phyloP scores from a whole-genome alignment of 257 asterid species.

The Solanum okadae region DNA sequence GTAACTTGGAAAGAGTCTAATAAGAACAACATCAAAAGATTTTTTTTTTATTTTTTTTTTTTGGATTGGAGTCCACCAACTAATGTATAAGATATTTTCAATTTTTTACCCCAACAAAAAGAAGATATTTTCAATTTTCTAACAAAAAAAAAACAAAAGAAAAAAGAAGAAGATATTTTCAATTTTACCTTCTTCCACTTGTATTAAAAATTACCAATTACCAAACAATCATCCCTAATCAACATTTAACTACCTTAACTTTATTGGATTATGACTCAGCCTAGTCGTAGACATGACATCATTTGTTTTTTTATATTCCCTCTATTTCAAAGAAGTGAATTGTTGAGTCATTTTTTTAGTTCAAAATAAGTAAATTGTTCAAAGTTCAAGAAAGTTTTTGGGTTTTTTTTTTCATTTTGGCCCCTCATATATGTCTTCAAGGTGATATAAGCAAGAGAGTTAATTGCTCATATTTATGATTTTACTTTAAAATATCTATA shows the following conservation, averaged over 20 bases:
- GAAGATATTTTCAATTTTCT: background rate
- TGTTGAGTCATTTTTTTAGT: too few species aligned
- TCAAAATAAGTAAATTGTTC: too few species aligned
- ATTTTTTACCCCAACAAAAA: background rate
- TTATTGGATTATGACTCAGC: background rate
- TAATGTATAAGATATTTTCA: background rate
- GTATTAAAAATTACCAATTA: background rate
- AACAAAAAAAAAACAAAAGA: too few species aligned
- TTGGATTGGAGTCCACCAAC: background rate
- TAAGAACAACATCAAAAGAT: background rate
- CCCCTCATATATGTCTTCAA: background rate
- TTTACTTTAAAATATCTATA: too few species aligned
- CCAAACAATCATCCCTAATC: background rate
- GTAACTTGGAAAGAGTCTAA: background rate
- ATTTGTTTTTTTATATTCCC: too few species aligned
- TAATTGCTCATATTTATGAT: too few species aligned
- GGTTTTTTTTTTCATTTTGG: too few species aligned
- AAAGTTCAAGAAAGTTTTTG: too few species aligned
- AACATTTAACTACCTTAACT: background rate
- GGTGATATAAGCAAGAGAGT: background rate
- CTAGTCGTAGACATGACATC: background rate
- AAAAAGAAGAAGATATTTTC: background rate
- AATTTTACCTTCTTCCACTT: background rate
- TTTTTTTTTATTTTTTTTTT: background rate
- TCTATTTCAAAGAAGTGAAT: too few species aligned